Evolutionary conservation across 1,139 yeast genomes (phyloP).

Genomic region (Pichia terricola): DNA sequence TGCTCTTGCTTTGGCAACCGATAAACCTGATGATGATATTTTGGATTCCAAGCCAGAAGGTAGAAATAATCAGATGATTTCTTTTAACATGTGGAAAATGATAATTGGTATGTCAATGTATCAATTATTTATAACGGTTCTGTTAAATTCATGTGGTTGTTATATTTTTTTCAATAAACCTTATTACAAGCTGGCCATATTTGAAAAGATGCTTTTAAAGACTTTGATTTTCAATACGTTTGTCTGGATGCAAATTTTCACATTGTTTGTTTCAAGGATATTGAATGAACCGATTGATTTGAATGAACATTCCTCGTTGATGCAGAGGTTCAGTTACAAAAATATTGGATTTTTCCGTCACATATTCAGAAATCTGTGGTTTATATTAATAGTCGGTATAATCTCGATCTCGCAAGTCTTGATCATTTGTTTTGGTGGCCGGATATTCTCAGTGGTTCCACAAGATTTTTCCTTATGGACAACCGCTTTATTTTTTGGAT

Average conservation of each 20-base stretch:
- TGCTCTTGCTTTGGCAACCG: conserved; percentile 95
- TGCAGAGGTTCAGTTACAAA: conserved; percentile 46
- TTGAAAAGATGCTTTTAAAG: conserved; percentile 49
- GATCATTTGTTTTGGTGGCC: conserved; percentile 96
- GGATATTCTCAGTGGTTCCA: conserved; percentile 75
- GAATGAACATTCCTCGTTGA: conserved; percentile 49
- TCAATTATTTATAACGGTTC: conserved; percentile 73
- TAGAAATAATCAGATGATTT: conserved; percentile 67
- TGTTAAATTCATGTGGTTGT: conserved; percentile 70
- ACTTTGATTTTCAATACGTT: conserved; percentile 91
- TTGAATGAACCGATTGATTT: conserved; percentile 58
- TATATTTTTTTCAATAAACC: conserved; percentile 41
- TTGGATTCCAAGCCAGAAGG: conserved; percentile 81
- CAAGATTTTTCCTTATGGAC: conserved; percentile 88
- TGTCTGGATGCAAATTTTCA: conserved; percentile 97
- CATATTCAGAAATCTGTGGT: conserved; percentile 72
- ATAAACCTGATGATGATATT: conserved; percentile 80
- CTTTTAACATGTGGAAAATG: conserved; percentile 98
- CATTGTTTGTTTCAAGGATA: conserved; percentile 82
- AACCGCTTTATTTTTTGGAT: conserved; percentile 76
- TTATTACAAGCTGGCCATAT: conserved; percentile 27
- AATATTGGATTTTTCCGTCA: conserved; percentile 80
- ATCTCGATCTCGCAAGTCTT: conserved; percentile 79
- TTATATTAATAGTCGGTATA: conserved; percentile 56
- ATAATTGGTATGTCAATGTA: conserved; percentile 76